Base-by-base conservation (phyloP, 2,329 filamentous ascomycete genomes). In the Mollisiaceae sp. region DNA sequence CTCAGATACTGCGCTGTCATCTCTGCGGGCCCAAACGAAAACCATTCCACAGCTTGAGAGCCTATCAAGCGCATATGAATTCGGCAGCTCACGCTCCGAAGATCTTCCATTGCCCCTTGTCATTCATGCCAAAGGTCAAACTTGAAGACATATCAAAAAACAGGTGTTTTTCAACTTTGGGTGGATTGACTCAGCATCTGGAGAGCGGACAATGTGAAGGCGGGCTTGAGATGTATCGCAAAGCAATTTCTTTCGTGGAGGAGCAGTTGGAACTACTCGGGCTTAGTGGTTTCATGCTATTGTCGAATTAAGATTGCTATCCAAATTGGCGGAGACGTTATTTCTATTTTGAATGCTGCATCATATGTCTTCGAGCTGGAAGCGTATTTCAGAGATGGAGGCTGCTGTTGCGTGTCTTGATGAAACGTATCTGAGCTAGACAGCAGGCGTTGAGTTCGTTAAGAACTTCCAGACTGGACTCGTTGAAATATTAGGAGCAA, bases 121-220 rank as follows among this genome's bases (percentile, higher is more conserved):
- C 61, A 45, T 60, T 66, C 18, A 55, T 65, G 15, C 59, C 41
- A 39, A 54, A 64, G 50, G 35, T 60, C 20, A 60, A 62, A 22
- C 35, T 36, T 58, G 22, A 57, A 24, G 41, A 62, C 4, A 22
- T 47, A 39, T 41, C 27, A 4, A 59, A 60, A 52, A 43, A 35
- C 18, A 63, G 20, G 45, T 36, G 41, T 45, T 68, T 68, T 50
- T 52, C 55, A 55, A 64, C 66, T 43, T 20, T 65, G 50, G 60
- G 59, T 62, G 66, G 61, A 43, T 60, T 68, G 56, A 63, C 56
- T 41, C 64, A 66, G 62, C 66, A 68, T 64, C 55, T 68, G 39
- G 62, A 68, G 56, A 68, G 56, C 18, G 66, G 64, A 18, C 47
- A 38, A 20, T 68, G 64, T 56, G 47, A 58, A 32, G 66, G 66